Evolutionary conservation across 176 grass and related monocot genomes (phyloP).

Genomic region (Triticum timopheevii): DNA sequence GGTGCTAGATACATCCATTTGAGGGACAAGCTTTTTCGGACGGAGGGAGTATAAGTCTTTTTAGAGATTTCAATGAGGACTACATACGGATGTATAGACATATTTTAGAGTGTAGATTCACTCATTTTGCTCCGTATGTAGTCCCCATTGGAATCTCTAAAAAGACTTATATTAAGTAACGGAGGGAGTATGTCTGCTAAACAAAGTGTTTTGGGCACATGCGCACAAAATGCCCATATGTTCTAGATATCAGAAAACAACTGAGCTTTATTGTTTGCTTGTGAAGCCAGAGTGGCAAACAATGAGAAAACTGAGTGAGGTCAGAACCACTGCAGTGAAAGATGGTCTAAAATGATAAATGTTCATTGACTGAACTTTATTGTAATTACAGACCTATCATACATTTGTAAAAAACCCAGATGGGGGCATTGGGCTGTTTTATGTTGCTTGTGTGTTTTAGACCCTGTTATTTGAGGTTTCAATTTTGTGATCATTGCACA

Average conservation of each 20-base stretch:
- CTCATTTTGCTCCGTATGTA: too few relatives aligned
- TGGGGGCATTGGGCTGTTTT: not conserved
- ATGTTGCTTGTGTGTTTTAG: not conserved
- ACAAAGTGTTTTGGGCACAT: not conserved
- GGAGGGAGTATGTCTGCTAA: not conserved
- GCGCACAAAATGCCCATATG: not conserved
- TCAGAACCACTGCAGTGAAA: not conserved
- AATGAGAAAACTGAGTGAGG: not conserved
- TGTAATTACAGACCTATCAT: not conserved
- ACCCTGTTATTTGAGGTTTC: conserved; percentile 4
- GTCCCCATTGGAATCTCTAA: too few relatives aligned
- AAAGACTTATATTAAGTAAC: too few relatives aligned
- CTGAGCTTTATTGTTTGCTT: conserved; percentile 20
- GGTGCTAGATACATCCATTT: too few relatives aligned
- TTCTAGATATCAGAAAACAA: not conserved
- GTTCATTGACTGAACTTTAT: conserved; percentile 7
- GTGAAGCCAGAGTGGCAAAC: not conserved
- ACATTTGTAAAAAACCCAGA: not conserved
- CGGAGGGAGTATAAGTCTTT: too few relatives aligned
- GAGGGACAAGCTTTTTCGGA: too few relatives aligned
- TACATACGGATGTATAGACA: too few relatives aligned
- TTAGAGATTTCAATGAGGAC: too few relatives aligned
- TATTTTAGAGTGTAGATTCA: too few relatives aligned
- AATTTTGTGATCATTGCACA: not conserved
- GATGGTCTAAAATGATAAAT: not conserved